A percentile compares a stretch with the other conserved stretches of the same genome.
These are phyloP conservation scores for Pythium myriotylum DNA, from an alignment of 352 stramenopile species.

Conservation along the genomic window DNA sequence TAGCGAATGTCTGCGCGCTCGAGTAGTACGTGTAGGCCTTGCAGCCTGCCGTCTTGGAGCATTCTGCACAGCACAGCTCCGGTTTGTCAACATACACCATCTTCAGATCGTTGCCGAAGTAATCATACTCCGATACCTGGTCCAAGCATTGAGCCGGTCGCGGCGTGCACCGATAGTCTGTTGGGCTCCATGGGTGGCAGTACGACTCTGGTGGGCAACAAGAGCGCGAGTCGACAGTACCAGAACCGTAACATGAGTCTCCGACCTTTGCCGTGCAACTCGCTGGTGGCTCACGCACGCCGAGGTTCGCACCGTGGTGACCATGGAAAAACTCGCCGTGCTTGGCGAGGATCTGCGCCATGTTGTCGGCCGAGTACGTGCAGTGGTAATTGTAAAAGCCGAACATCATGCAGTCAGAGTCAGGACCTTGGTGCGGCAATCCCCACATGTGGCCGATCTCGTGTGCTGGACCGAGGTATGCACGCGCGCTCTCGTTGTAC, in stretches of 20 bases:
- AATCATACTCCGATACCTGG: conserved; percentile 39
- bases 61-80: conserved; percentile 31
- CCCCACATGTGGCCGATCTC: conserved; percentile 8
- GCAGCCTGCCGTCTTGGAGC: conserved; percentile 29
- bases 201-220: conserved; percentile 41
- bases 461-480: background rate
- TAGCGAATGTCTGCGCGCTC: background rate
- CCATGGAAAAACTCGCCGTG: conserved; percentile 5
- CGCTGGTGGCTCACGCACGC: background rate
- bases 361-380: conserved; percentile 2
- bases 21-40: conserved; percentile 47
- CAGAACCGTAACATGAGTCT: background rate
- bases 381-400: conserved; percentile 8
- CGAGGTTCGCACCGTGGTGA: conserved; percentile 1
- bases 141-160: conserved; percentile 30
- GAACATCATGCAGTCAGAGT: conserved; percentile 3
- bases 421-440: background rate
- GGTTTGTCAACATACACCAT: conserved; percentile 34
- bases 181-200: conserved; percentile 37
- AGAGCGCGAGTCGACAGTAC: background rate
- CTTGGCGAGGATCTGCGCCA: background rate
- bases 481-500: background rate
- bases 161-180: conserved; percentile 39
- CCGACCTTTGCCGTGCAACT: conserved; percentile 1
- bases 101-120: conserved; percentile 40